Evolutionary conservation across 2,329 filamentous ascomycete species (phyloP), one percentile per base, ranked within the genome.

Genomic region (Xenoacremonium recifei): DNA sequence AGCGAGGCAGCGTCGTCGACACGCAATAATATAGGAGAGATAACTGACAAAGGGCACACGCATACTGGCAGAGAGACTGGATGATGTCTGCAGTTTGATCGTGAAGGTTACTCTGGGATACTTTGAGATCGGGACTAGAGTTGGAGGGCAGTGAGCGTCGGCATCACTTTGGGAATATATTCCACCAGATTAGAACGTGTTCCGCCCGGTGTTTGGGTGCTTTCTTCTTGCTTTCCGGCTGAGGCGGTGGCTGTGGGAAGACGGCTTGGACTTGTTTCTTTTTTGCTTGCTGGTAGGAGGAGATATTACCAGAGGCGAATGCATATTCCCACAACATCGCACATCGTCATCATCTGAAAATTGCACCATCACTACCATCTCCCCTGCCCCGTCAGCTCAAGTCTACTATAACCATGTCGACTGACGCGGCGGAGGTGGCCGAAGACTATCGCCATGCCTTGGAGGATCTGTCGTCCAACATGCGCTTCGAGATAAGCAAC

Each of bases 401-500:
- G 18, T 40, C 35, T 29, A 35, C 25, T 37, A 45, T 40, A 42
- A 62, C 37, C 57, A 78, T 77, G 73, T 69, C 71, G 46, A 69
- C 72, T 57, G 73, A 76, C 53, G 70, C 87, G 51, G 89, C 88
- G 65, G 90, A 95, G 70, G 89, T 99, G 57, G 91, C 91, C 50
- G 87, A 92, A 68, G 93, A 97, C 71, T 99, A 96, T 72, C 88
- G 87, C 65, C 87, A 89, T 62, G 93, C 91, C 40, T 75, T 99
- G 63, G 88, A 95, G 70, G 92, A 96, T 67, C 77, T 99, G 60
- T 88, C 87, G 53, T 80, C 84, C 63, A 96, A 96, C 71, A 89
- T 89, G 69, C 85, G 90, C 62, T 89, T 89, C 68, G 92, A 97
- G 70, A 99, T 99, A 67, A 92, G 87, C 76, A 97, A 95, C 70